These are phyloP conservation scores for Evernia prunastri DNA, from an alignment of 495 filamentous ascomycete species.

Conservation along the genomic window DNA sequence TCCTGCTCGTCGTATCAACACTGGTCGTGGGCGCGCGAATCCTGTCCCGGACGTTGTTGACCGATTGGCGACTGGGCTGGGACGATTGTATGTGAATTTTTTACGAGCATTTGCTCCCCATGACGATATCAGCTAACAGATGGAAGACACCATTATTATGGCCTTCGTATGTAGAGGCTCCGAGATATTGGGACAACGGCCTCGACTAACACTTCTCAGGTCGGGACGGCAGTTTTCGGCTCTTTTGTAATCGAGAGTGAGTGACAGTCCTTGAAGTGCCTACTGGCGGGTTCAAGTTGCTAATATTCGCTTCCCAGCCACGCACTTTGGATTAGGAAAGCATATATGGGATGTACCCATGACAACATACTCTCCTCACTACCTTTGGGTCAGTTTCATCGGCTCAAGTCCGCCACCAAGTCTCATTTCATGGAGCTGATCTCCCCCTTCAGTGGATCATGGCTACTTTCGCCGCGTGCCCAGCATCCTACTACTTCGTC, in stretches of 20 bases:
- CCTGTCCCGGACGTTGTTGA: constrained; percentile 18
- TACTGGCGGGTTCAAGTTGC: not conserved
- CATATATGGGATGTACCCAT: constrained; percentile 20
- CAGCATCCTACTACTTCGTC: constrained; percentile 20
- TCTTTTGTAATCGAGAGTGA: constrained; percentile 19
- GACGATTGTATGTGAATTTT: constrained; percentile 14
- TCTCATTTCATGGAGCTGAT: not conserved
- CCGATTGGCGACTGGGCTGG: constrained; percentile 20
- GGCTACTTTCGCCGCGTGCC: constrained; percentile 20
- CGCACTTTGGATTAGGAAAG: constrained; percentile 15
- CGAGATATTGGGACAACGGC: not conserved
- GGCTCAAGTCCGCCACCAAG: not conserved
- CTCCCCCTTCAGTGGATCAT: constrained; percentile 15
- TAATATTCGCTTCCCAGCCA: constrained; percentile 12
- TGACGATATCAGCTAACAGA: not conserved
- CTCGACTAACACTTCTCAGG: not conserved
- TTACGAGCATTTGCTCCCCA: not conserved
- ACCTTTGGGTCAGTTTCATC: constrained; percentile 15
- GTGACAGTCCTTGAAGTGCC: not conserved
- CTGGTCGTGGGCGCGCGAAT: constrained; percentile 16
- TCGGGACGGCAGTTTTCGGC: constrained; percentile 17
- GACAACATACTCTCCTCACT: constrained; percentile 8
- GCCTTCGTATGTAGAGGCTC: constrained; percentile 9
- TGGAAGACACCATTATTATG: constrained; percentile 14
- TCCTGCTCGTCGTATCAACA: constrained; percentile 11